A percentile compares a stretch with the other conserved stretches of the same genome.
These are phyloP conservation scores for Talaromyces liani DNA, from an alignment of 495 filamentous ascomycete species.

Conservation along the genomic window DNA sequence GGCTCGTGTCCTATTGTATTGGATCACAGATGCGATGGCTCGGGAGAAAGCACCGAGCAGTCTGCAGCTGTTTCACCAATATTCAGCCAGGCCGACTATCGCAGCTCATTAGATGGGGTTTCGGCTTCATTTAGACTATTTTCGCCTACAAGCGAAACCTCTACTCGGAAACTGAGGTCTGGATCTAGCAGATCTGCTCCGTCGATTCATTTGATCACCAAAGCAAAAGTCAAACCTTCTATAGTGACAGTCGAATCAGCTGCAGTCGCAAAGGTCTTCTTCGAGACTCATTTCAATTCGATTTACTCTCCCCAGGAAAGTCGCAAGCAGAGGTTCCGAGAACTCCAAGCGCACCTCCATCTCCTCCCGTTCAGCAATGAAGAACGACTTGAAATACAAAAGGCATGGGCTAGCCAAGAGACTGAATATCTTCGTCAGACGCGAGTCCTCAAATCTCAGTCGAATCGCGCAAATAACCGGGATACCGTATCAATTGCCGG, in stretches of 20 bases:
- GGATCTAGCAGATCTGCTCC: not conserved
- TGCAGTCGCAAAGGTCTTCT: slow-evolving; percentile 73
- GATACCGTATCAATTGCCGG: slow-evolving; percentile 48
- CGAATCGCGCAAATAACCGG: slow-evolving; percentile 27
- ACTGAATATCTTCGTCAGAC: slow-evolving; percentile 67
- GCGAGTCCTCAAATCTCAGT: slow-evolving; percentile 58
- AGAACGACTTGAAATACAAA: slow-evolving; percentile 46
- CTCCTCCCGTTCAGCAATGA: slow-evolving; percentile 41
- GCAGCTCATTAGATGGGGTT: slow-evolving; percentile 6
- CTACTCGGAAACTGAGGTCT: not conserved
- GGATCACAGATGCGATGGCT: slow-evolving; percentile 20
- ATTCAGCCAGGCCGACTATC: slow-evolving; percentile 6
- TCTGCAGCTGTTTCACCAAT: slow-evolving; percentile 20
- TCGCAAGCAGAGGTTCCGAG: slow-evolving; percentile 57
- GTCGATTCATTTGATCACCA: not conserved
- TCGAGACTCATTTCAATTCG: slow-evolving; percentile 76
- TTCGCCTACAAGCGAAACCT: not conserved
- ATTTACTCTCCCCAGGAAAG: slow-evolving; percentile 47
- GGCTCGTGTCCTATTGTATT: slow-evolving; percentile 10
- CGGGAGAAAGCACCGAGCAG: slow-evolving; percentile 30
- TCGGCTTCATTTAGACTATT: slow-evolving; percentile 4
- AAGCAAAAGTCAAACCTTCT: slow-evolving; percentile 37
- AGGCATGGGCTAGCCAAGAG: slow-evolving; percentile 57
- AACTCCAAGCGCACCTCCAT: slow-evolving; percentile 58
- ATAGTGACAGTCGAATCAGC: slow-evolving; percentile 70